Conservation (phyloP, 1,284 basidiomycete genomes). For the Rhizoctonia solani region DNA sequence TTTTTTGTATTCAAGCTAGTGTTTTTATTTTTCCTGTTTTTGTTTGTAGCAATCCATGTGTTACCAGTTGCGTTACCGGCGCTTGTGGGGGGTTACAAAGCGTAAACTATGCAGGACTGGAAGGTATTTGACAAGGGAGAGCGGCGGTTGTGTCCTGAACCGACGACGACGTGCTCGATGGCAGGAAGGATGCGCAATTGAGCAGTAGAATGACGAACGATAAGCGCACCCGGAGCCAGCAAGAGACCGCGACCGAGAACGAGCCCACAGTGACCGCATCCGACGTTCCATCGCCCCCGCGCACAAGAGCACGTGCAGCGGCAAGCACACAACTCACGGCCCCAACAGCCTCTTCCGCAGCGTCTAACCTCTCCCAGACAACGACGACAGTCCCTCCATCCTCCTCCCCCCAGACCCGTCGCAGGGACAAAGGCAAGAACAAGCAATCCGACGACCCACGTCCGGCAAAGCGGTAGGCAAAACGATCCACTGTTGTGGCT, state of each 20-base stretch:
- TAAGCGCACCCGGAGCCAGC: slow-evolving; percentile 29
- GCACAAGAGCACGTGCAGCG: slow-evolving; percentile 24
- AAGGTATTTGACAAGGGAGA: slow-evolving; percentile 6
- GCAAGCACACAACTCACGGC: neutral
- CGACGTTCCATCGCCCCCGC: slow-evolving; percentile 22
- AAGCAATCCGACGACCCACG: slow-evolving; percentile 26
- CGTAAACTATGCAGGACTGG: slow-evolving; percentile 3
- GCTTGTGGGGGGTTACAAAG: neutral
- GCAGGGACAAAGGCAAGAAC: slow-evolving; percentile 23
- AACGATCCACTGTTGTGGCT: neutral
- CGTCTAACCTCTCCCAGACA: too few species aligned
- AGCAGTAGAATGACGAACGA: slow-evolving; percentile 33
- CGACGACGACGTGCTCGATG: slow-evolving; percentile 19
- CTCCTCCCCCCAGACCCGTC: too few species aligned
- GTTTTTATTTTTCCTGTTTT: neutral
- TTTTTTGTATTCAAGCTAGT: neutral
- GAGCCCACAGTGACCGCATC: neutral
- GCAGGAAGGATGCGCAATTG: slow-evolving; percentile 30
- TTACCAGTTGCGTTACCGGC: slow-evolving; percentile 2
- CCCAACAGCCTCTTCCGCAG: neutral
- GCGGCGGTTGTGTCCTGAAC: neutral
- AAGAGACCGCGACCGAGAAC: slow-evolving; percentile 16
- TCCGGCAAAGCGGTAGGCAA: slow-evolving; percentile 23
- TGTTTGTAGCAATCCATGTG: neutral
- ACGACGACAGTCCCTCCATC: too few species aligned